Evolutionary conservation across 2,329 filamentous ascomycete species (phyloP).

Genomic region (Pestalotiopsis sp.): DNA sequence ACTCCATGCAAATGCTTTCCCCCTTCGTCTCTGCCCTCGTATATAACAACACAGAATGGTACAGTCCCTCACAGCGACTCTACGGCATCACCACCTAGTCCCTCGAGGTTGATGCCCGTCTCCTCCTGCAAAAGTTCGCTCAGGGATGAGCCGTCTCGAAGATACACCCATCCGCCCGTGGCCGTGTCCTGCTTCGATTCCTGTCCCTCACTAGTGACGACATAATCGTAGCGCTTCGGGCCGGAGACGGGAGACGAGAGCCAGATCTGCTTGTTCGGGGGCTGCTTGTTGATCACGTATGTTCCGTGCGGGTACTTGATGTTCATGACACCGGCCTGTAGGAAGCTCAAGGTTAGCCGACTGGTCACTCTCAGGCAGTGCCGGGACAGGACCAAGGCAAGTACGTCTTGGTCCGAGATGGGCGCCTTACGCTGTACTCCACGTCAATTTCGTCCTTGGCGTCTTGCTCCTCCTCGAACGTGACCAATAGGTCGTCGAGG

Average conservation of each 20-base stretch:
- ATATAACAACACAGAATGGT: background rate
- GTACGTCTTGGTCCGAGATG: background rate
- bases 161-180: slow-evolving; percentile 80
- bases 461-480: slow-evolving; percentile 76
- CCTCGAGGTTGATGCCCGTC: slow-evolving; percentile 59
- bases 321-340: slow-evolving; percentile 81
- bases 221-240: slow-evolving; percentile 93
- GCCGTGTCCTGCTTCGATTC: slow-evolving; percentile 77
- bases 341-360: slow-evolving; percentile 1
- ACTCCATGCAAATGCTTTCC: background rate
- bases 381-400: no score
- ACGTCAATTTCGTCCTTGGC: slow-evolving; percentile 75
- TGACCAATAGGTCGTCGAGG: slow-evolving; percentile 56
- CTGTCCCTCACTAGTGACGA: slow-evolving; percentile 71
- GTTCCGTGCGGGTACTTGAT: slow-evolving; percentile 72
- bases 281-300: slow-evolving; percentile 98
- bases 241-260: slow-evolving; percentile 87
- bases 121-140: slow-evolving; percentile 73
- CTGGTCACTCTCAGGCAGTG: background rate
- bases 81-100: background rate
- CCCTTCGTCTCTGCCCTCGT: background rate
- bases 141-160: slow-evolving; percentile 78
- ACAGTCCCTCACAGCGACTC: background rate
- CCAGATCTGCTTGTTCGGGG: slow-evolving; percentile 97
- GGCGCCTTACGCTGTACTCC: slow-evolving; percentile 76